phyloP scores from a whole-genome alignment of 139 green algal genomes.

The Auxenochlorella protothecoides region DNA sequence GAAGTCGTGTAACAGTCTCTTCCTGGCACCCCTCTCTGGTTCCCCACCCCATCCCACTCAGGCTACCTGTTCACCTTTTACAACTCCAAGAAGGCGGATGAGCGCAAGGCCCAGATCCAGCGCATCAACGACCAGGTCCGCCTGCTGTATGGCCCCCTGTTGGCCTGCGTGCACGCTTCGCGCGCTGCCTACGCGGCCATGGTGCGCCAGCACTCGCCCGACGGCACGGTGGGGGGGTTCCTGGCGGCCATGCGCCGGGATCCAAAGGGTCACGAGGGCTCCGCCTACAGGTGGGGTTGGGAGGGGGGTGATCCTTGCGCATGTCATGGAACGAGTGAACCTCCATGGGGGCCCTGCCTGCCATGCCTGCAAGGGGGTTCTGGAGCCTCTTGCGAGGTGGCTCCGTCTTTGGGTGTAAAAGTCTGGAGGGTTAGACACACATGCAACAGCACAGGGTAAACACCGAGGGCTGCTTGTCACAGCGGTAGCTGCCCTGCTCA shows the following conservation, averaged over 20 bases:
- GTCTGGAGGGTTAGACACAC: too few species aligned
- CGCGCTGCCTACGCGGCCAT: constrained; percentile 69
- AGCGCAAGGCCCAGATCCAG: constrained; percentile 76
- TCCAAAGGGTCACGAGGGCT: constrained; percentile 46
- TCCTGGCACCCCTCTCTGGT: not conserved
- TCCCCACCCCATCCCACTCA: constrained; percentile 5
- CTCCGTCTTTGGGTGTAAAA: too few species aligned
- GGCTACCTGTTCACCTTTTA: constrained; percentile 76
- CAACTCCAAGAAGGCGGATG: constrained; percentile 62
- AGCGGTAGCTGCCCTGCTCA: too few species aligned
- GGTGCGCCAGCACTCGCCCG: constrained; percentile 61
- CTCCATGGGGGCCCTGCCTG: not conserved
- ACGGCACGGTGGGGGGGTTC: constrained; percentile 50
- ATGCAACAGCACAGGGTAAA: too few species aligned
- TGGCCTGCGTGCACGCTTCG: constrained; percentile 70
- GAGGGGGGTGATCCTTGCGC: too few species aligned
- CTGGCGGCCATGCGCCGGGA: constrained; percentile 27
- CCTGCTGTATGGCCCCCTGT: constrained; percentile 68
- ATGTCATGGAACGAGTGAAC: not conserved
- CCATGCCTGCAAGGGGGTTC: too few species aligned
- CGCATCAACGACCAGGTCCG: constrained; percentile 71
- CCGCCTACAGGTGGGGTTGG: constrained; percentile 42
- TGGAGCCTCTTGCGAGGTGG: too few species aligned
- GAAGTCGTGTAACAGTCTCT: not conserved
- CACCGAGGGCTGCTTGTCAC: too few species aligned